A percentile compares a stretch with the other conserved stretches of the same genome.
Evolutionary conservation across 2,329 filamentous ascomycete species (phyloP).

Genomic region (Fusarium nurragi): DNA sequence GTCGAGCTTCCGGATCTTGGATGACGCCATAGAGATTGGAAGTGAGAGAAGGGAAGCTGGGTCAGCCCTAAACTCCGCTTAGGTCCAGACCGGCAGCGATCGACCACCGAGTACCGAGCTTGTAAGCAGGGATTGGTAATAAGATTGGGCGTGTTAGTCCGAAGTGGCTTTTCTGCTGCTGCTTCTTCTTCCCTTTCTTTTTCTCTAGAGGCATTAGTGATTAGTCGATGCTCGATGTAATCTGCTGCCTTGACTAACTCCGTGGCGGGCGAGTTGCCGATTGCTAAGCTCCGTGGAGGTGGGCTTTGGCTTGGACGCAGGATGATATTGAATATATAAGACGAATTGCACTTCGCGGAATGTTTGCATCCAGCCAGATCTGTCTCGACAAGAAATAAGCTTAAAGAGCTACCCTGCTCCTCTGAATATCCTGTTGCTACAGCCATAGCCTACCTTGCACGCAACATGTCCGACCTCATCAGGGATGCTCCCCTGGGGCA

Average conservation of each 20-base stretch:
- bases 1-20: conserved; percentile 11
- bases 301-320: conserved; percentile 13
- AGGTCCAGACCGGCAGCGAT: conserved; percentile 24
- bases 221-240: background rate
- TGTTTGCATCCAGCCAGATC: background rate
- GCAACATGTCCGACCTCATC: conserved; percentile 50
- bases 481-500: conserved; percentile 69
- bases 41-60: background rate
- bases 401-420: conserved; percentile 7
- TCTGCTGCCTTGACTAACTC: background rate
- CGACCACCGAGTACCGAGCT: conserved; percentile 21
- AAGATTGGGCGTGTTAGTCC: conserved; percentile 22
- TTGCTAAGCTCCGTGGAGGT: conserved; percentile 24
- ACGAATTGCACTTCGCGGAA: conserved; percentile 10
- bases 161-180: conserved; percentile 18
- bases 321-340: conserved; percentile 33
- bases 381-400: background rate
- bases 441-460: background rate
- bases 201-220: background rate
- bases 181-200: background rate
- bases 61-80: conserved; percentile 41
- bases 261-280: background rate
- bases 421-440: background rate
- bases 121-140: conserved; percentile 40
- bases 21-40: conserved; percentile 10